phyloP scores from a whole-genome alignment of 2,329 filamentous ascomycete species.

The Hypocreales sp. region DNA sequence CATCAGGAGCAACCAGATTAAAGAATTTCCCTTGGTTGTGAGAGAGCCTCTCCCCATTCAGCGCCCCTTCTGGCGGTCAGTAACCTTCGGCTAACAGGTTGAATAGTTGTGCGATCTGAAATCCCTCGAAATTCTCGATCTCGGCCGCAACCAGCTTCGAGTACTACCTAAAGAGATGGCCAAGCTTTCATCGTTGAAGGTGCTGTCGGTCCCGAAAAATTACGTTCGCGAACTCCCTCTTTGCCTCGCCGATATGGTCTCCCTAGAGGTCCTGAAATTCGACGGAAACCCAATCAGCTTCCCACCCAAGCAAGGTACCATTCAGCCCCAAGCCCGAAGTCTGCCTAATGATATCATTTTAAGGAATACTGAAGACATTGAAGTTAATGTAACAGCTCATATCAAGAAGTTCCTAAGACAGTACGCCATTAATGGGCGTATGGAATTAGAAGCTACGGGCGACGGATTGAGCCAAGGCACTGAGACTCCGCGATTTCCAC shows the following conservation, averaged over 20 bases:
- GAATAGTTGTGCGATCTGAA: slow-evolving; percentile 67
- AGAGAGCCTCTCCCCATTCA: no score
- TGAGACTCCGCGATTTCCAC: slow-evolving; percentile 61
- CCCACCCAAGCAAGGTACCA: slow-evolving; percentile 54
- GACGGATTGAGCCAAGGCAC: slow-evolving; percentile 57
- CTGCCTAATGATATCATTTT: slow-evolving; percentile 37
- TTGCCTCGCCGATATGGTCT: slow-evolving; percentile 78
- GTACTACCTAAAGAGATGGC: slow-evolving; percentile 65
- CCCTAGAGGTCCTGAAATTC: slow-evolving; percentile 76
- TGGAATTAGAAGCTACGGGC: slow-evolving; percentile 38
- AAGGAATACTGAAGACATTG: slow-evolving; percentile 46
- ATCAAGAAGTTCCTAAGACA: slow-evolving; percentile 47
- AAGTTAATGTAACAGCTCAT: slow-evolving; percentile 42
- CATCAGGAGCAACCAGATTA: slow-evolving; percentile 60
- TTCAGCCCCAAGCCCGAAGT: slow-evolving; percentile 41
- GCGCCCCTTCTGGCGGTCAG: no score
- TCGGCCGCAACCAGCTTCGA: slow-evolving; percentile 75
- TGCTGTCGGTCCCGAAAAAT: slow-evolving; percentile 77
- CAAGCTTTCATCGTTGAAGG: slow-evolving; percentile 72
- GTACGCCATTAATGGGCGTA: slow-evolving; percentile 32
- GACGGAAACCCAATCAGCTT: slow-evolving; percentile 77
- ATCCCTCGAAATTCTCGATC: slow-evolving; percentile 81
- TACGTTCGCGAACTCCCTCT: slow-evolving; percentile 71
- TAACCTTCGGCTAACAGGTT: slow-evolving; percentile 1
- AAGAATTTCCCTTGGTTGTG: slow-evolving; percentile 43